Evolutionary conservation across 2,329 filamentous ascomycete species (phyloP).

Genomic region (Hypoxylon sp.): DNA sequence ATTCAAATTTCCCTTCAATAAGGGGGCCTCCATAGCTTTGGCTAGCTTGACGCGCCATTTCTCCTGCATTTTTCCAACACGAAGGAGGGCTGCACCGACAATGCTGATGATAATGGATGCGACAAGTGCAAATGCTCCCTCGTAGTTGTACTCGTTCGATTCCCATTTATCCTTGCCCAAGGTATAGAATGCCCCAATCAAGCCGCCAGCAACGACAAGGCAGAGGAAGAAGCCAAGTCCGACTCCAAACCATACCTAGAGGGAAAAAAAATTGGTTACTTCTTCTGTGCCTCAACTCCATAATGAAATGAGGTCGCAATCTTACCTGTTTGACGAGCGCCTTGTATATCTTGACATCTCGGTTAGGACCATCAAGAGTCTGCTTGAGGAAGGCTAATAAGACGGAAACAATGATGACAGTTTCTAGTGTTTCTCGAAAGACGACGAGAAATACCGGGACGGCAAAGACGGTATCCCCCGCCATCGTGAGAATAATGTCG

Average conservation of each 20-base stretch:
- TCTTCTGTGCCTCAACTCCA: not conserved
- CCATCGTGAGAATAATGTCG: conserved; percentile 40
- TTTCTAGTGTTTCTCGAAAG: conserved; percentile 88
- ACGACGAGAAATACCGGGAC: conserved; percentile 83
- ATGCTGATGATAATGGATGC: conserved; percentile 85
- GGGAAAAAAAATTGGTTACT: conserved; percentile 13
- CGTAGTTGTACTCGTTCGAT: conserved; percentile 81
- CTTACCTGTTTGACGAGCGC: conserved; percentile 74
- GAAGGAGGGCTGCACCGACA: conserved; percentile 84
- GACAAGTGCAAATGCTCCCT: conserved; percentile 82
- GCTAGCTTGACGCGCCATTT: conserved; percentile 91
- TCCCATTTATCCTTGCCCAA: conserved; percentile 78
- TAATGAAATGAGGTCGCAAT: not conserved
- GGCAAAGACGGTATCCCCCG: conserved; percentile 51
- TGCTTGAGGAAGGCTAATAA: conserved; percentile 88
- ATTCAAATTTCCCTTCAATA: conserved; percentile 59
- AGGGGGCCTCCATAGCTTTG: conserved; percentile 72
- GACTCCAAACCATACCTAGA: conserved; percentile 78
- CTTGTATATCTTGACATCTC: conserved; percentile 76
- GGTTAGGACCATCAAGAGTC: conserved; percentile 75
- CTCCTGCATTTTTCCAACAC: conserved; percentile 85
- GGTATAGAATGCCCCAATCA: conserved; percentile 82
- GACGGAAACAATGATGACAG: conserved; percentile 88
- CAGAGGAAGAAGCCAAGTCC: conserved; percentile 74
- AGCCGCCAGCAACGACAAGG: conserved; percentile 73